Evolutionary conservation across 2,329 filamentous ascomycete genomes (phyloP).

Genomic region (Xylariaceae sp.): DNA sequence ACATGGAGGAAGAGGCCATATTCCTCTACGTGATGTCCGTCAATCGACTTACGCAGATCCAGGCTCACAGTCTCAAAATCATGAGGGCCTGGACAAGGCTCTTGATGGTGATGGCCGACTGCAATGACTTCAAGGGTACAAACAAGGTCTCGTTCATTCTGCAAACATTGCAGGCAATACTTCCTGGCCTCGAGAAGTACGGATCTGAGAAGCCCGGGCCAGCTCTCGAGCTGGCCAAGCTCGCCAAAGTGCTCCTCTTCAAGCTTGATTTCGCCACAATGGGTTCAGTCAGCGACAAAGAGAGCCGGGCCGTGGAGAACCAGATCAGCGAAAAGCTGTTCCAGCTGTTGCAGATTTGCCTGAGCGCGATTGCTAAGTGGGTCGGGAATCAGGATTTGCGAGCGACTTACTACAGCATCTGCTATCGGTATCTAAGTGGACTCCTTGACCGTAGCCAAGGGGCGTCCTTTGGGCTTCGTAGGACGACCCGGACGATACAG

Average conservation of each 20-base stretch:
- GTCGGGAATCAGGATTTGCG: constrained; percentile 66
- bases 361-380: constrained; percentile 72
- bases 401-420: constrained; percentile 85
- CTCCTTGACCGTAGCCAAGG: constrained; percentile 53
- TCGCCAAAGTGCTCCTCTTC: constrained; percentile 68
- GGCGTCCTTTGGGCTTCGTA: constrained; percentile 42
- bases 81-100: constrained; percentile 81
- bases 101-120: constrained; percentile 74
- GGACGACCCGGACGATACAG: constrained; percentile 67
- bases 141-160: constrained; percentile 73
- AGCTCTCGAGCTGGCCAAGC: constrained; percentile 68
- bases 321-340: constrained; percentile 84
- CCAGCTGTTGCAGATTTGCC: constrained; percentile 82
- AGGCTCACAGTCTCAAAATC: constrained; percentile 56
- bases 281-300: constrained; percentile 40
- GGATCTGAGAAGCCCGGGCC: constrained; percentile 64
- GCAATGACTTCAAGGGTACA: constrained; percentile 70
- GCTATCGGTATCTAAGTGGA: constrained; percentile 75
- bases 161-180: constrained; percentile 77
- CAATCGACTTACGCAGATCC: constrained; percentile 58
- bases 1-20: constrained; percentile 55
- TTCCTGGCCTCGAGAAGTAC: constrained; percentile 79
- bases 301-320: constrained; percentile 53
- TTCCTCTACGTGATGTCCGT: constrained; percentile 56
- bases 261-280: constrained; percentile 56